These are phyloP conservation scores for Stevia rebaudiana DNA, from an alignment of 140 eudicot species.

Conservation along the genomic window DNA sequence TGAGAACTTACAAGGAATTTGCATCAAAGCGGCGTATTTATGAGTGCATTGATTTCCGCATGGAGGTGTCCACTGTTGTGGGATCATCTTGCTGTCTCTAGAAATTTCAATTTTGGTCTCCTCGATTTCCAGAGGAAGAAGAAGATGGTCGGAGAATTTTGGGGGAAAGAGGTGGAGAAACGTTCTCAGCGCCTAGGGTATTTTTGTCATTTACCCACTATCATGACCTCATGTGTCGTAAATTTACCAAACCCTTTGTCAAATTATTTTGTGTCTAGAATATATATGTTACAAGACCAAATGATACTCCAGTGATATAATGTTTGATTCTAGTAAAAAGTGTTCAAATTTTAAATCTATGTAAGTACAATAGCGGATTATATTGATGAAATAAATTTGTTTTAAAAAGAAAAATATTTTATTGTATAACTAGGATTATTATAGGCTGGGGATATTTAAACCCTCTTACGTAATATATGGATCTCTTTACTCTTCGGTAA, in stretches of 20 bases:
- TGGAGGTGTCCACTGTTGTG: conserved; percentile 81
- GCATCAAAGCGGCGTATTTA: conserved; percentile 78
- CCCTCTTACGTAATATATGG: no score
- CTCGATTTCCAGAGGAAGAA: conserved; percentile 7
- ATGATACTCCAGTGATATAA: no score
- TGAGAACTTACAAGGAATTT: conserved; percentile 59
- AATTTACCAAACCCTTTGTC: background rate
- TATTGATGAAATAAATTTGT: no score
- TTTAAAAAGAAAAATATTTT: no score
- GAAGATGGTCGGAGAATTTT: conserved; percentile 12
- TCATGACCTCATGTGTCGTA: background rate
- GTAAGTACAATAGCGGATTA: no score
- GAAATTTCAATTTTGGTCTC: conserved; percentile 5
- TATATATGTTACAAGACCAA: no score
- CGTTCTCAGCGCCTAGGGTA: background rate
- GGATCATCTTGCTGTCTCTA: conserved; percentile 38
- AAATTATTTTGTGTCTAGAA: no score
- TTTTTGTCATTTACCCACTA: background rate
- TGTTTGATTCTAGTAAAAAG: no score
- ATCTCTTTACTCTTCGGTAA: no score
- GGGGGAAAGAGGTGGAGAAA: conserved; percentile 15
- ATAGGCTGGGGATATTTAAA: no score
- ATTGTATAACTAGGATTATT: no score
- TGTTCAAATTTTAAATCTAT: no score
- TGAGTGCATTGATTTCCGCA: conserved; percentile 86